Conservation (phyloP, 108 stramenopile species). For the Mediolabrus comicus region DNA sequence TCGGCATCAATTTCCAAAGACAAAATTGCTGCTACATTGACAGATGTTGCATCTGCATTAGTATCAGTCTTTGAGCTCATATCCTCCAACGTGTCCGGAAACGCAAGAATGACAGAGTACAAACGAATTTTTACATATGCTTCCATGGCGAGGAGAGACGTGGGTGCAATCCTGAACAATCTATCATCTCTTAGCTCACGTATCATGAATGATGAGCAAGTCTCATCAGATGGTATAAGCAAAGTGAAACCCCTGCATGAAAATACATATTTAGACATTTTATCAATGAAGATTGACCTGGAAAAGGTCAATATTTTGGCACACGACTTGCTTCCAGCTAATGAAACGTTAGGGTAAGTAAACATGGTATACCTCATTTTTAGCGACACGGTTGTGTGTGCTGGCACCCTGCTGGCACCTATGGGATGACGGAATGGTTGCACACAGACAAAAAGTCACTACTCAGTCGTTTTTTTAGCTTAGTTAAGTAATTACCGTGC, state of each 20-base stretch:
- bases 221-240: background rate
- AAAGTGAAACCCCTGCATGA: conserved; percentile 9
- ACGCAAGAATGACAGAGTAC: conserved; percentile 16
- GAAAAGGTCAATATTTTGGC: background rate
- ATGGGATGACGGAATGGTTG: too few species aligned
- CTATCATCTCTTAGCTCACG: conserved; percentile 17
- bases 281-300: background rate
- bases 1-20: too few species aligned
- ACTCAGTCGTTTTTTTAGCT: too few species aligned
- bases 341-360: too few species aligned
- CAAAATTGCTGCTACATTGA: too few species aligned
- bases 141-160: conserved; percentile 19
- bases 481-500: too few species aligned
- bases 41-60: conserved; percentile 26
- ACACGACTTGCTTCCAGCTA: conserved; percentile 1
- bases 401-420: too few species aligned
- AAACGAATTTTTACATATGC: conserved; percentile 37
- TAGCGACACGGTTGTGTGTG: too few species aligned
- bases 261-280: background rate
- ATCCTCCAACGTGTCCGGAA: conserved; percentile 2
- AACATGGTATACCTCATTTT: too few species aligned
- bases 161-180: conserved; percentile 11
- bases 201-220: background rate
- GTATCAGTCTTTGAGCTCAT: conserved; percentile 29
- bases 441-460: too few species aligned